Percentiles rank a stretch among this genome's conserved stretches.
These are phyloP conservation scores for Lactarius quietus DNA, from an alignment of 768 basidiomycete genomes.

Conservation along the genomic window DNA sequence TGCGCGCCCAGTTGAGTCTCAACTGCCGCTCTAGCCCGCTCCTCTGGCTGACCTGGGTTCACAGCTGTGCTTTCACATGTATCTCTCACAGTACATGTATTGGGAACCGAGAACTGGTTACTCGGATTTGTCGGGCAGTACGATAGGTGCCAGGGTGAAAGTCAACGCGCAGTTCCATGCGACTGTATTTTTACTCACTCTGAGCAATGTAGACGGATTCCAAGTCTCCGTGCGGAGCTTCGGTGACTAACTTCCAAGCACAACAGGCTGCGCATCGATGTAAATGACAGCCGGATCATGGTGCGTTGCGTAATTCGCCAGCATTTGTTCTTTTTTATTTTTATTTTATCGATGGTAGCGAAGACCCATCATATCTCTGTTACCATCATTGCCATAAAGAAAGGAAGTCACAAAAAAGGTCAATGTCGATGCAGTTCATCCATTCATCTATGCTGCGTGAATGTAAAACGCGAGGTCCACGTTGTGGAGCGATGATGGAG, in stretches of 20 bases:
- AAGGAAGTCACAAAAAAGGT: background rate
- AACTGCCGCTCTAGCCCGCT: background rate
- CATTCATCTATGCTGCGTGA: background rate
- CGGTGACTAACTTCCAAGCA: background rate
- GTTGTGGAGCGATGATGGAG: conserved; percentile 2
- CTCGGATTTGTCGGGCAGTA: background rate
- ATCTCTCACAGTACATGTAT: background rate
- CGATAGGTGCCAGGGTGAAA: background rate
- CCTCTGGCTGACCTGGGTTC: background rate
- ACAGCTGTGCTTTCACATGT: background rate
- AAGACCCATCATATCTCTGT: background rate
- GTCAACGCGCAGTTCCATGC: background rate
- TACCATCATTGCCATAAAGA: background rate
- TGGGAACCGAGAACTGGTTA: background rate
- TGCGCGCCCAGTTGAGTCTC: background rate
- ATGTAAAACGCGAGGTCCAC: background rate
- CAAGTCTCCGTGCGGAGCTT: background rate
- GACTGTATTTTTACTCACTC: background rate
- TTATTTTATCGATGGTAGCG: background rate
- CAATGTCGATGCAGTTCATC: background rate
- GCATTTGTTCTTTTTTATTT: background rate
- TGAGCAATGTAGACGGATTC: background rate
- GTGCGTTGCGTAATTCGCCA: background rate
- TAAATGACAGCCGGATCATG: background rate
- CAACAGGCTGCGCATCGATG: background rate